Conservation (phyloP, 441 rosid species). For the Populus trichocarpa region DNA sequence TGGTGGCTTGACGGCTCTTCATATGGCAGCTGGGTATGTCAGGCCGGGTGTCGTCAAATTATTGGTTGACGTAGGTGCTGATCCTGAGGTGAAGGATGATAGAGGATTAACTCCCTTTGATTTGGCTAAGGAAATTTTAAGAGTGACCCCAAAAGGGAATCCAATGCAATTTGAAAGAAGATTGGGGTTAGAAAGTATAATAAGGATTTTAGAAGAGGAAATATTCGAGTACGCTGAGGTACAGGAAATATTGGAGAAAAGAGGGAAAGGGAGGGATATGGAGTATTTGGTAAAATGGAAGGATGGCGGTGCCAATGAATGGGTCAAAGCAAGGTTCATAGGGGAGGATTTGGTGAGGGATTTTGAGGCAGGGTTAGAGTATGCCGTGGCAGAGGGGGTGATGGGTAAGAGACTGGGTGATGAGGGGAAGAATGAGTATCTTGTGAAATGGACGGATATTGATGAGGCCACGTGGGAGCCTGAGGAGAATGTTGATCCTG, state of each 20-base stretch:
- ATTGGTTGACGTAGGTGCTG: constrained; percentile 61
- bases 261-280: constrained; percentile 63
- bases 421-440: constrained; percentile 57
- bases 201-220: constrained; percentile 41
- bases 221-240: constrained; percentile 82
- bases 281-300: constrained; percentile 79
- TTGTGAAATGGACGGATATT: constrained; percentile 76
- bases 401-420: constrained; percentile 58
- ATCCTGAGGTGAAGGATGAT: constrained; percentile 63
- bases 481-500: constrained; percentile 64
- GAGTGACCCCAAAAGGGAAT: constrained; percentile 73
- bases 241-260: constrained; percentile 66
- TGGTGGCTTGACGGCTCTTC: constrained; percentile 78
- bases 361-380: constrained; percentile 75
- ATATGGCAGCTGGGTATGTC: constrained; percentile 85
- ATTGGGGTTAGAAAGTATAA: constrained; percentile 68
- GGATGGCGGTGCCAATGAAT: constrained; percentile 73
- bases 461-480: constrained; percentile 94
- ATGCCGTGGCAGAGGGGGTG: constrained; percentile 72
- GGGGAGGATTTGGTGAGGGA: constrained; percentile 71
- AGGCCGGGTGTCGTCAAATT: constrained; percentile 59
- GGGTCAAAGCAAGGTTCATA: constrained; percentile 58
- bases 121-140: constrained; percentile 62
- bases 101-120: constrained; percentile 60
- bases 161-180: constrained; percentile 73